phyloP scores from a whole-genome alignment of 2,329 filamentous ascomycete species.

The Xylariales sp. region DNA sequence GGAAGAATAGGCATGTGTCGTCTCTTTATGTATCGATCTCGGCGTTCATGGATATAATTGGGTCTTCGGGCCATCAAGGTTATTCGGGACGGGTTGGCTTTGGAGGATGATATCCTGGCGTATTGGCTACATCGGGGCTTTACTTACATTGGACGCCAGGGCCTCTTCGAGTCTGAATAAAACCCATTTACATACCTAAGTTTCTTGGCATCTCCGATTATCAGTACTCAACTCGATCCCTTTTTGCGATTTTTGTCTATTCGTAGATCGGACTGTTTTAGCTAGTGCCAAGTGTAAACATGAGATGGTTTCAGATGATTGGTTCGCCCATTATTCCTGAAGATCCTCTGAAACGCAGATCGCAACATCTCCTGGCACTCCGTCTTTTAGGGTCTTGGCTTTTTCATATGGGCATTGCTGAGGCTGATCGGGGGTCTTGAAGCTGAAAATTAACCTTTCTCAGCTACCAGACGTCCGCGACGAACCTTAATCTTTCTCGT shows the following conservation, averaged over 20 bases:
- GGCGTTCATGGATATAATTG: too few relatives aligned
- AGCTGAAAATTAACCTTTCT: background rate
- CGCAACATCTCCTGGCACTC: too few relatives aligned
- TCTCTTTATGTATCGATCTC: background rate
- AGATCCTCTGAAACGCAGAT: constrained; percentile 5
- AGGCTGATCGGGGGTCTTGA: too few relatives aligned
- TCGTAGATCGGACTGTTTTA: background rate
- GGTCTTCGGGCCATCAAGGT: too few relatives aligned
- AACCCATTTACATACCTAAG: too few relatives aligned
- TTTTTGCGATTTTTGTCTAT: background rate
- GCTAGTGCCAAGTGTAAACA: constrained; percentile 4
- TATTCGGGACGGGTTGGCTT: constrained; percentile 1
- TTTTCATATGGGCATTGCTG: too few relatives aligned
- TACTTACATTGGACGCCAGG: too few relatives aligned
- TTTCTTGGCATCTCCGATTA: too few relatives aligned
- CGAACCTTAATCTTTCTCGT: background rate
- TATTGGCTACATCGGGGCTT: background rate
- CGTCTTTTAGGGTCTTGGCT: too few relatives aligned
- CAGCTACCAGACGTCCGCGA: too few relatives aligned
- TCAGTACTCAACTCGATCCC: too few relatives aligned
- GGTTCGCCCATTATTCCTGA: background rate
- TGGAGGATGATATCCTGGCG: constrained; percentile 3
- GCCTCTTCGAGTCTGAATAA: too few relatives aligned
- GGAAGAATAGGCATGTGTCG: constrained; percentile 3
- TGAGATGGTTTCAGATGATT: constrained; percentile 9